Evolutionary conservation across 257 asterid species (phyloP), one percentile per base, ranked within the genome.

Genomic region (Gentiana dahurica): DNA sequence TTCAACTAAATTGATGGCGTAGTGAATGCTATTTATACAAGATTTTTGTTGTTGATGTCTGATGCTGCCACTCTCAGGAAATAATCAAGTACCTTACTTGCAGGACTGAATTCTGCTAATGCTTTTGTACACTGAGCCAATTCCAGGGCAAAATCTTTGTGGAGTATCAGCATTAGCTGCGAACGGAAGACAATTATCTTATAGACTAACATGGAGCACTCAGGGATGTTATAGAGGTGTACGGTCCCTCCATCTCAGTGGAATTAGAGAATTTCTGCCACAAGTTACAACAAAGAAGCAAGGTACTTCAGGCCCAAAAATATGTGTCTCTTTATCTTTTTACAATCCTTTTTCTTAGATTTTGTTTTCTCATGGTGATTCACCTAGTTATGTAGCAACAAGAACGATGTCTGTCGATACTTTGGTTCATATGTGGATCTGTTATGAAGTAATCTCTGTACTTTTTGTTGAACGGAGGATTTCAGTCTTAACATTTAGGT

Each of bases 71-170:
- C 9, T 41, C n/a, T 64, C 48, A n/a, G 53, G 39, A 7, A 8
- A 58, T 52, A 10, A 36, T 53, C 11, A 12, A 44, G 13, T 51
- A 68, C 62, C 66, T 59, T 59, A 34, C 59, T 44, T 57, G 51
- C 71, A 70, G 74, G 62, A 49, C 55, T 63, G 57, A 70, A 54
- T 53, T 63, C 61, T 68, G 65, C 78, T 66, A 12, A 82, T 86
- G 95, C 81, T 79, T 70, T 62, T 64, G 51, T 47, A 60, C 39
- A 69, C 75, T 24, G 57, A 39, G 68, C 66, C 59, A 55, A 60
- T 59, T 55, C 67, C 54, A 62, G 60, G 78, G 69, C 71, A 64
- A 62, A 77, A 64, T 9, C 47, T 73, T 49, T 60, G 56, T 57
- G 74, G 65, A 32, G 11, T 59, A 68, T 66, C 75, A 36, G 55